Conservation (phyloP, 2,329 filamentous ascomycete species). For the Fusarium drepaniforme region DNA sequence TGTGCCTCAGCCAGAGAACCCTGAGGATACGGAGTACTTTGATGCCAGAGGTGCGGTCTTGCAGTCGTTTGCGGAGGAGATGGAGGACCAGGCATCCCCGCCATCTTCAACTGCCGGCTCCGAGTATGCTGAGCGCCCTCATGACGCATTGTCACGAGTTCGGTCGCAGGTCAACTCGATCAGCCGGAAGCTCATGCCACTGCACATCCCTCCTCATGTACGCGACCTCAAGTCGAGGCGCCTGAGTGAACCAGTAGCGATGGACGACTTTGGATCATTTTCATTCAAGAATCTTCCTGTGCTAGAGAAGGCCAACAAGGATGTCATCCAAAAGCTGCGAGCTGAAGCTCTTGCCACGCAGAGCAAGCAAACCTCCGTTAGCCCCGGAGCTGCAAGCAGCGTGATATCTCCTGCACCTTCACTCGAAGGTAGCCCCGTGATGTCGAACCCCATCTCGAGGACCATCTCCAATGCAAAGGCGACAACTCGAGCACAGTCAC, state of each 20-base stretch:
- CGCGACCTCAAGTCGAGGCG: conserved; percentile 89
- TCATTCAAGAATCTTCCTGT: conserved; percentile 98
- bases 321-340: conserved; percentile 95
- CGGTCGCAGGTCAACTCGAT: conserved; percentile 86
- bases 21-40: conserved; percentile 98
- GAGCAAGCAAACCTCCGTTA: conserved; percentile 63
- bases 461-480: conserved; percentile 87
- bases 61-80: conserved; percentile 92
- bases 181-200: conserved; percentile 92
- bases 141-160: conserved; percentile 92
- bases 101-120: conserved; percentile 75
- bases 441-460: conserved; percentile 84
- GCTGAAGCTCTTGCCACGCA: conserved; percentile 85
- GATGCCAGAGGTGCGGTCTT: conserved; percentile 91
- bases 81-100: conserved; percentile 88
- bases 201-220: conserved; percentile 97
- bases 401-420: conserved; percentile 73
- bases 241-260: conserved; percentile 87
- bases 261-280: conserved; percentile 96
- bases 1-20: conserved; percentile 90
- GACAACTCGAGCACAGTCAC: conserved; percentile 84
- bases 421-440: conserved; percentile 86
- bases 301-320: conserved; percentile 97
- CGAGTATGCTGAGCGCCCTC: conserved; percentile 89
- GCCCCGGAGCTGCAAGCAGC: conserved; percentile 56